Evolutionary conservation across 352 stramenopile species (phyloP).

Genomic region (Phytopythium cucurbitacearum): DNA sequence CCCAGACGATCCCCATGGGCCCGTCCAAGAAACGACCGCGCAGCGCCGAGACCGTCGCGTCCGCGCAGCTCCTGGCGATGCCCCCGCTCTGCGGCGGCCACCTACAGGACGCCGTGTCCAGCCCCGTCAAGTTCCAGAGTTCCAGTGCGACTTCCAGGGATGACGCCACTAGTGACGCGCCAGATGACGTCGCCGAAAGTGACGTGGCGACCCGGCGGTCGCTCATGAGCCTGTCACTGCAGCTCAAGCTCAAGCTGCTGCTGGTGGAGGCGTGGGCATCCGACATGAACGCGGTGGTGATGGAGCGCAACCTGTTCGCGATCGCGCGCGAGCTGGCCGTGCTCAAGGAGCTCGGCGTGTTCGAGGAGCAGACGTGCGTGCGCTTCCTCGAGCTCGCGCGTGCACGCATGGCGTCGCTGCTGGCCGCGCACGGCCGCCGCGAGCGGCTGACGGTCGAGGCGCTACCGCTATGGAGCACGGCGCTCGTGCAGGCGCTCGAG

Average conservation of each 20-base stretch:
- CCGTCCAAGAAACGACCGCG: conserved; percentile 59
- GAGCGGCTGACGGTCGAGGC: conserved; percentile 66
- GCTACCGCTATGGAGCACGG: conserved; percentile 74
- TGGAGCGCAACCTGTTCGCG: conserved; percentile 78
- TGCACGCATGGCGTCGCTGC: conserved; percentile 54
- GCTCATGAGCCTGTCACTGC: conserved; percentile 73
- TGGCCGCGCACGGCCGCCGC: conserved; percentile 51
- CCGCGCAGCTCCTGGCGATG: conserved; percentile 51
- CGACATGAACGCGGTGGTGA: conserved; percentile 85
- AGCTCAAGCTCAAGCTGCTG: conserved; percentile 86
- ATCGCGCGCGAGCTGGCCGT: conserved; percentile 81
- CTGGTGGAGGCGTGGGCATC: conserved; percentile 77
- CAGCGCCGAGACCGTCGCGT: conserved; percentile 56
- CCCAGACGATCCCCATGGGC: conserved; percentile 10
- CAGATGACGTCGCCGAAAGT: conserved; percentile 6
- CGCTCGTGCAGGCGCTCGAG: conserved; percentile 62
- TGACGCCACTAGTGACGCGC: background rate
- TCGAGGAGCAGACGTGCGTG: conserved; percentile 71
- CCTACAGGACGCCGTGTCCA: conserved; percentile 12
- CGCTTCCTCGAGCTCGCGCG: conserved; percentile 72
- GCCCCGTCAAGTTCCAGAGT: conserved; percentile 14
- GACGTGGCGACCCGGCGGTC: conserved; percentile 35
- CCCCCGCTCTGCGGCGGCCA: conserved; percentile 29
- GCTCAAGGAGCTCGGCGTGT: conserved; percentile 69
- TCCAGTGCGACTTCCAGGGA: conserved; percentile 3